Conservation (phyloP, 306 rosid species). For the peach (Prunus persica) region Prunus_persica_NCBIv2 NC_034010.1:4594501-4595000, state of each 20-base stretch:
- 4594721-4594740: constrained; percentile 88
- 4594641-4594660: background rate
- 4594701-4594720: constrained; percentile 91
- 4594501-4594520: background rate
- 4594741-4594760: constrained; percentile 80
- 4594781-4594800: constrained; percentile 51
- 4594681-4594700: constrained; percentile 66
- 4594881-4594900: constrained; percentile 78
- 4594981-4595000: no score
- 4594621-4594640: background rate
- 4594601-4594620: background rate
- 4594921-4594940: constrained; percentile 46
- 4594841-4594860: constrained; percentile 91
- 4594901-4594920: constrained; percentile 87
- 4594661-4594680: constrained; percentile 20
- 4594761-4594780: constrained; percentile 72
- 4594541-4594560: background rate
- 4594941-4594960: constrained; percentile 1
- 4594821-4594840: constrained; percentile 85
- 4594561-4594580: background rate
- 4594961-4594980: background rate
- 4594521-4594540: background rate
- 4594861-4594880: constrained; percentile 89
- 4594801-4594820: constrained; percentile 67
- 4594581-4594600: background rate